Percentiles rank a stretch among this genome's conserved stretches.
Conservation (phyloP, 1,139 yeast species). For the Wickerhamomyces sp. region DNA sequence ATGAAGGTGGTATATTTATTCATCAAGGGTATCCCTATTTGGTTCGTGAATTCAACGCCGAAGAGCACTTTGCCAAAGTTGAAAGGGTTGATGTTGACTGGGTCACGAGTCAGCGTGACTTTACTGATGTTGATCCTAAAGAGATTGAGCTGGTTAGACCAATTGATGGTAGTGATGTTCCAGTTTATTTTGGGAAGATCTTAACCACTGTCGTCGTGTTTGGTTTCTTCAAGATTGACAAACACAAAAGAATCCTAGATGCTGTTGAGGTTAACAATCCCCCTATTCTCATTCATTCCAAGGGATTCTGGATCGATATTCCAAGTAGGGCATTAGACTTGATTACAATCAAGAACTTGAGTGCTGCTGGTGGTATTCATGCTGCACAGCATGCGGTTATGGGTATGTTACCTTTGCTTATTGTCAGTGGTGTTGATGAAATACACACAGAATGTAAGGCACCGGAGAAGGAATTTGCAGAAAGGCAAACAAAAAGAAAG, state of each 20-base stretch:
- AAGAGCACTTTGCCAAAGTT: conserved; percentile 74
- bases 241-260: conserved; percentile 73
- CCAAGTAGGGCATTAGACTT: conserved; percentile 59
- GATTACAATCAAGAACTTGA: conserved; percentile 51
- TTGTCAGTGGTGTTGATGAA: conserved; percentile 65
- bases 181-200: conserved; percentile 72
- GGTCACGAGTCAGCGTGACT: conserved; percentile 88
- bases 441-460: conserved; percentile 93
- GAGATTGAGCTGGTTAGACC: conserved; percentile 65
- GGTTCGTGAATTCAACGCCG: conserved; percentile 76
- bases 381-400: conserved; percentile 91
- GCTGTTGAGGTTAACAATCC: conserved; percentile 92
- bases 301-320: conserved; percentile 90
- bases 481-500: conserved; percentile 57
- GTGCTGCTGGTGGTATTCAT: conserved; percentile 89
- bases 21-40: conserved; percentile 92
- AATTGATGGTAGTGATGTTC: conserved; percentile 48
- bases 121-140: conserved; percentile 84
- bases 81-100: conserved; percentile 88
- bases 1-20: conserved; percentile 92
- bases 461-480: conserved; percentile 89
- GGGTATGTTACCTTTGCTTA: conserved; percentile 66
- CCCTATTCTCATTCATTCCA: conserved; percentile 61
- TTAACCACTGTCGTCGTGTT: conserved; percentile 72
- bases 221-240: conserved; percentile 86